Base-by-base conservation (phyloP, 2,329 filamentous ascomycete species). In the Penicillium crustosum region DNA sequence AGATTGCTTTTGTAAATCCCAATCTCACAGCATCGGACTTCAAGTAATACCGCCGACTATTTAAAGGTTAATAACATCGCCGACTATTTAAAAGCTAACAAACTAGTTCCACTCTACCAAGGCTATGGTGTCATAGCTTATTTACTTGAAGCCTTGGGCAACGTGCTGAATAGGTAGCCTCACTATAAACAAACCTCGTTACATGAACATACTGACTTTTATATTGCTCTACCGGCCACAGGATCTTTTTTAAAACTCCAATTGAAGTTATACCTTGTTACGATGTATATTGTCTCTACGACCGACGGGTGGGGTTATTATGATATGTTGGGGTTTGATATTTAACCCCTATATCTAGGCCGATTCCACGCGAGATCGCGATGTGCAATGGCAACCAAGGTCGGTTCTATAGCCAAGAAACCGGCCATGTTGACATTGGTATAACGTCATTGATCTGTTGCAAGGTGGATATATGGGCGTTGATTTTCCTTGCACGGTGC, bases 381-480 rank as follows among this genome's bases (percentile, higher is more conserved):
- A 39, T 50, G 2, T 39, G 48, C 35, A 50, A 9, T 19, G 13
- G 3, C 23, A 39, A 39, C 35, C 35, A 39, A 29, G 23, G 35
- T 49, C 15, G 0, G 13, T 33, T 15, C 4, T 15, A 39, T 33
- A 29, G 21, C 48, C 35, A 39, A 50, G 35, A 39, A 29, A 15
- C 9, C n/a, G 8, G 3, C 0, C 12, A 4, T 8, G 5, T 21
- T 25, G 1, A 4, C 6, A 21, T 9, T 15, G 4, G 15, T 9
- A 38, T 19, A 33, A 15, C n/a, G 21, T 50, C 35, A 29, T 38
- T 19, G n/a, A 19, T 29, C 9, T 31, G 12, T 31, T 31, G 6
- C 10, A 47, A 25, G 41, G 15, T 43, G 23, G 21, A 42, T 2
- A 42, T 25, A 13, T 17, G 21, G 21, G 41, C 9, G 23, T 38